Evolutionary conservation across 2,329 filamentous ascomycete genomes (phyloP).

Genomic region (Aplosporella prunicola): DNA sequence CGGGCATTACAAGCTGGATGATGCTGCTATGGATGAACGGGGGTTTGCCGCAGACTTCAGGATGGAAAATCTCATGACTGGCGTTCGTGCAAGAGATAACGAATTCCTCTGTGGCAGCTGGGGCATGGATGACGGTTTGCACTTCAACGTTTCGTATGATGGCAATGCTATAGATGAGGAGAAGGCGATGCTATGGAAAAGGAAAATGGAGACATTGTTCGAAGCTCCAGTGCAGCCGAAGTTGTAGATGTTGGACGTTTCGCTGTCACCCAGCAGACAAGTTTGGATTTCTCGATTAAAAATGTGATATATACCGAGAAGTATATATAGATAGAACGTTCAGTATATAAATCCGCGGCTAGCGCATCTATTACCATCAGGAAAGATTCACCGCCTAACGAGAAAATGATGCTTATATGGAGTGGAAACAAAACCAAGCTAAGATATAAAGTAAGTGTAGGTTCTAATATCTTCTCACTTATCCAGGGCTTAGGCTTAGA

Average conservation of each 20-base stretch:
- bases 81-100: conserved; percentile 35
- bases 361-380: no score
- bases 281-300: no score
- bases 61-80: conserved; percentile 21
- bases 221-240: conserved; percentile 14
- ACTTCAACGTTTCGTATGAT: conserved; percentile 35
- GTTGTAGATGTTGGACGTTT: conserved; percentile 12
- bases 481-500: no score
- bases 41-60: conserved; percentile 34
- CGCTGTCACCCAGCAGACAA: no score
- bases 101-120: conserved; percentile 38
- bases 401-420: no score
- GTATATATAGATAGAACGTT: no score
- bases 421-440: no score
- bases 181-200: conserved; percentile 22
- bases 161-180: conserved; percentile 26
- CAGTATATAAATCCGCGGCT: no score
- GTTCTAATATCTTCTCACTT: no score
- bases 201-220: conserved; percentile 23
- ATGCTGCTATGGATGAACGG: conserved; percentile 24
- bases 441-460: no score
- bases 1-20: conserved; percentile 13
- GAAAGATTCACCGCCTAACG: no score
- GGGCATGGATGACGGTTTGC: conserved; percentile 28
- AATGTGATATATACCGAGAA: no score